These are phyloP conservation scores for Ilyonectria destructans DNA, from an alignment of 2,329 filamentous ascomycete genomes.

Conservation along the genomic window DNA sequence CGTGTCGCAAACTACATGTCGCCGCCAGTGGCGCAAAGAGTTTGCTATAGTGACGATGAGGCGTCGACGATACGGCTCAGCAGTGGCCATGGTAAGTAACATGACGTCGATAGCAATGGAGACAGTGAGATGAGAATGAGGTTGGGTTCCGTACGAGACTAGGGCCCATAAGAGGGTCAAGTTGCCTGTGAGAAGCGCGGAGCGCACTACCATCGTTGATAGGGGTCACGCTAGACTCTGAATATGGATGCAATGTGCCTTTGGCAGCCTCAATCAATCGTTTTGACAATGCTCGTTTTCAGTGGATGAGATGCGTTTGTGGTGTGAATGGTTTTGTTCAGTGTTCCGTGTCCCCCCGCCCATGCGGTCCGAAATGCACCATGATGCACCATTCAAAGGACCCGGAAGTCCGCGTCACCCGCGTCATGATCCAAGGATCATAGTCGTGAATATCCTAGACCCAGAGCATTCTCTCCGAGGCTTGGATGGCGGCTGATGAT, in stretches of 20 bases:
- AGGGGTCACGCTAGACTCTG: background rate
- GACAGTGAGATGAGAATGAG: background rate
- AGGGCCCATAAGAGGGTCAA: background rate
- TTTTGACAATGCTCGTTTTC: background rate
- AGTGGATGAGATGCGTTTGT: background rate
- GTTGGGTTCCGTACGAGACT: background rate
- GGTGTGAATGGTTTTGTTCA: background rate
- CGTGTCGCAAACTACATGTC: slow-evolving; percentile 13
- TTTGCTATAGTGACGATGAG: background rate
- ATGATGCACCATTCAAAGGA: too few species aligned
- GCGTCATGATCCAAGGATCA: too few species aligned
- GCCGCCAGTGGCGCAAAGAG: background rate
- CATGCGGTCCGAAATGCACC: too few species aligned
- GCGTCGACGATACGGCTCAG: background rate
- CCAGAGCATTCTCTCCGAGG: background rate
- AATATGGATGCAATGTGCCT: background rate
- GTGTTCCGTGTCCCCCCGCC: background rate
- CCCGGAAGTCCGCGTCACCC: too few species aligned
- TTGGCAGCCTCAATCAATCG: background rate
- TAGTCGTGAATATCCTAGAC: too few species aligned
- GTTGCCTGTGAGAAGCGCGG: background rate
- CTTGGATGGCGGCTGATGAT: background rate
- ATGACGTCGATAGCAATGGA: background rate
- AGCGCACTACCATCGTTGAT: background rate
- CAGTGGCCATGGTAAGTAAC: background rate